Evolutionary conservation across 148 eudicot species (phyloP), one percentile per base, ranked within the genome.

Genomic region (Camellia japonica): DNA sequence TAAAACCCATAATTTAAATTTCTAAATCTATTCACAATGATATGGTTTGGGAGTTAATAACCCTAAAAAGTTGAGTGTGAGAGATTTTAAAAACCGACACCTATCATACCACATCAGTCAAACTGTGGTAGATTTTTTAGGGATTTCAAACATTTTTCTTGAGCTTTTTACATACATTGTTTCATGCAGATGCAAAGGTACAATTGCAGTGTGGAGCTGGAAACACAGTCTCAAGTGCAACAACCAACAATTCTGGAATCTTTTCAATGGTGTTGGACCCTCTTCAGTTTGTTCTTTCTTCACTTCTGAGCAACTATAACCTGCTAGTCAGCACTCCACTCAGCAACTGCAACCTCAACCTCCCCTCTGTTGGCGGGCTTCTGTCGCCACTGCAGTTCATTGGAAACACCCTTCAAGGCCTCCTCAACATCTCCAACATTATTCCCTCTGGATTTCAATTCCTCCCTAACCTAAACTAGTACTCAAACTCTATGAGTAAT

Each of bases 181-280:
- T 59, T 13, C 19, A 38, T 56, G 80, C 85, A 87, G 89, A 87
- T 80, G 89, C 89, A 1, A n/a, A 66, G 60, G 89, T 87, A 75
- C 83, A 79, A 51, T 46, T 87, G 71, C 80, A 74, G 49, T 87
- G 89, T 75, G 89, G 89, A 41, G 46, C 72, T 1, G 82, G 82
- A 59, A 82, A 73, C 20, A 85, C 84, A 67, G 85, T 87, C 0
- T 66, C 89, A 0, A 77, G 66, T 8, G 77, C 84, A 44, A 73
- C 81, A 61, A 87, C 89, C 4, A 80, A 84, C 54, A 76, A 54
- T 0, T 6, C 54, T 1, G 89, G 86, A n/a, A 0, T 80, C 20
- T 86, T 86, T 41, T 77, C 81, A 2, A 83, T 86, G 1, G n/a
- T 82, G 0, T 60, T 86, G 46, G 72, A 78, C 66, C 86, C 86